Percentiles rank a stretch among this genome's conserved stretches.
Evolutionary conservation across 805 yeast species (phyloP).

Genomic region (Hanseniaspora osmophila): DNA sequence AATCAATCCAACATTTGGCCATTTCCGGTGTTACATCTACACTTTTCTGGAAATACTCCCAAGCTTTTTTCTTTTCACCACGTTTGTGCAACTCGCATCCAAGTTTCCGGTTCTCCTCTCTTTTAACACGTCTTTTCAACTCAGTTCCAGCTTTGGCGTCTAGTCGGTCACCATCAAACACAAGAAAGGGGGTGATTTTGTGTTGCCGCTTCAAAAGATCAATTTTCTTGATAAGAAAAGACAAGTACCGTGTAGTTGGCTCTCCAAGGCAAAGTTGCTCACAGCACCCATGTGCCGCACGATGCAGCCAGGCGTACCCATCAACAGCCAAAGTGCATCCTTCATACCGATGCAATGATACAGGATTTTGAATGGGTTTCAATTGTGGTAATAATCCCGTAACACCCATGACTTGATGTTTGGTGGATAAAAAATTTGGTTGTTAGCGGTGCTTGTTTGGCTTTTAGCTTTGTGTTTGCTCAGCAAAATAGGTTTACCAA

Average conservation of each 20-base stretch:
- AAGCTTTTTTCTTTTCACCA: slow-evolving; percentile 49
- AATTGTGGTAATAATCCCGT: slow-evolving; percentile 68
- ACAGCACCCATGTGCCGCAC: slow-evolving; percentile 72
- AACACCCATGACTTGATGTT: slow-evolving; percentile 48
- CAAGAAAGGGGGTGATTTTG: slow-evolving; percentile 71
- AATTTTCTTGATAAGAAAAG: slow-evolving; percentile 53
- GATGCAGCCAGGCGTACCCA: slow-evolving; percentile 92
- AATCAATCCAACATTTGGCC: slow-evolving; percentile 76
- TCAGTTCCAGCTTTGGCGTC: slow-evolving; percentile 72
- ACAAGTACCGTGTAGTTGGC: slow-evolving; percentile 61
- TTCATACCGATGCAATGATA: slow-evolving; percentile 42
- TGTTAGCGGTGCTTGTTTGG: not conserved
- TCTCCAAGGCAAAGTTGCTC: slow-evolving; percentile 57
- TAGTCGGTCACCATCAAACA: slow-evolving; percentile 83
- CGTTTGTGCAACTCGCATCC: slow-evolving; percentile 38
- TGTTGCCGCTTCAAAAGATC: slow-evolving; percentile 45
- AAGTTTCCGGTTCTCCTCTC: slow-evolving; percentile 42
- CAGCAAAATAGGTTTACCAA: not conserved
- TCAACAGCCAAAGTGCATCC: slow-evolving; percentile 83
- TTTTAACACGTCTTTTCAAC: slow-evolving; percentile 38
- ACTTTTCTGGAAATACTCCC: slow-evolving; percentile 57
- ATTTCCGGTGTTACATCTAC: slow-evolving; percentile 80
- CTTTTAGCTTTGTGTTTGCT: not conserved
- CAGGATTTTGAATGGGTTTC: slow-evolving; percentile 54
- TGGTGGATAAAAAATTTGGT: not conserved